Evolutionary conservation across 139 green algal species (phyloP), one percentile per base, ranked within the genome.

Genomic region (Zygnema circumcarinatum): DNA sequence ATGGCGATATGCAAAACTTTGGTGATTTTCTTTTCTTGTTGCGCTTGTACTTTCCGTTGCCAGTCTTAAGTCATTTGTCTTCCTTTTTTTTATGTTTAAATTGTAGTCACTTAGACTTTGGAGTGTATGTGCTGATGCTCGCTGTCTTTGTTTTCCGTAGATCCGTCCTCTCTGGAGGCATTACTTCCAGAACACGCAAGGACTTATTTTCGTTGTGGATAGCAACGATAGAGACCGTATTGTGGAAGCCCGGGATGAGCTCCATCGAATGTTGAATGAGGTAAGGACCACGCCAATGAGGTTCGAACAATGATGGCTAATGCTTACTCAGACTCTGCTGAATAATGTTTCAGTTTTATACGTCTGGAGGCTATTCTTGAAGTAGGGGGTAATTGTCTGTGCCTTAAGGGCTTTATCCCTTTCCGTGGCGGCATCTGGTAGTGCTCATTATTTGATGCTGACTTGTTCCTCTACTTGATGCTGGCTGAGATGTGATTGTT

Each of bases 181-280:
- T 93, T 99, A 99, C 93, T 99, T 99, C 94, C 96, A 98, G 93
- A 98, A 98, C 92, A 98, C 97, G 29, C 96, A 98, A 87, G 96
- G 96, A 73, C 93, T 99, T 3, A 99, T 99, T 89, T 99, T 99
- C 72, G 97, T 99, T 74, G 97, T 99, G 16, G 97, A 99, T 90
- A 96, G 91, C 87, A 98, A 99, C 85, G 97, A 99, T 89, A 92
- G 96, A 73, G 96, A 98, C 87, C 95, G 96, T 89, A 94, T 98
- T 54, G 95, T 95, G 56, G 97, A 99, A 92, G 97, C 97, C 2
- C 91, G 95, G 39, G 97, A 99, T 86, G 97, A 99, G 94, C 94
- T 99, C 81, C 96, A 98, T 92, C 92, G 97, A 53, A 99, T 99
- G 97, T 92, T 99, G 39, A 99, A 98, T 92, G 97, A 99, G 95